These are phyloP conservation scores for Nepenthes alata DNA, from an alignment of 179 eudicot genomes.

Conservation along the genomic window DNA sequence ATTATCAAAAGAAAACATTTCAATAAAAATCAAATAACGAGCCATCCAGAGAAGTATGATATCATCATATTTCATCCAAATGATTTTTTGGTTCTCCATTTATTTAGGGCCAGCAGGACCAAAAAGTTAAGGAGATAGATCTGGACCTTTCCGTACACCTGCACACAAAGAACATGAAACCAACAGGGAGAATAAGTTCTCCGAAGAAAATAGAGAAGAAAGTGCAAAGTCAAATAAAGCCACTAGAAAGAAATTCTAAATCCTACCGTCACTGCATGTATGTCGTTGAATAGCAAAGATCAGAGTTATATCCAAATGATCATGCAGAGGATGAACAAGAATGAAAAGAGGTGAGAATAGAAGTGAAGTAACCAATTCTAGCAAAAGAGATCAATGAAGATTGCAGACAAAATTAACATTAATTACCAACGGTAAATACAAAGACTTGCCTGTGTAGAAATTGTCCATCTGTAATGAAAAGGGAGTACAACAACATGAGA, in stretches of 20 bases:
- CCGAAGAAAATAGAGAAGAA: neutral
- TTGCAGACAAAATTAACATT: neutral
- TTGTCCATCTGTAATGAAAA: conserved; percentile 76
- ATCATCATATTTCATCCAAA: no score
- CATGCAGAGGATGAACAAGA: neutral
- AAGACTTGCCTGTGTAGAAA: conserved; percentile 74
- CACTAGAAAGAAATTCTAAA: conserved; percentile 1
- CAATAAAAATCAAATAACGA: neutral
- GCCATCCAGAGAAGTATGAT: no score
- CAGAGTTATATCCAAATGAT: conserved; percentile 13
- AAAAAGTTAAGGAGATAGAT: neutral
- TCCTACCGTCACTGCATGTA: conserved; percentile 36
- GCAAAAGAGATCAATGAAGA: neutral
- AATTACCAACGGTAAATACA: neutral
- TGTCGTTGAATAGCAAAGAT: neutral
- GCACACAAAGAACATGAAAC: conserved; percentile 16
- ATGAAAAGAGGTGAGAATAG: conserved; percentile 5
- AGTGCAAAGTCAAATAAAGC: neutral
- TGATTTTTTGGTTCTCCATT: no score
- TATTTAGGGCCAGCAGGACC: neutral
- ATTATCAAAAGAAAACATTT: conserved; percentile 1
- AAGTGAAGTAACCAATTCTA: conserved; percentile 4
- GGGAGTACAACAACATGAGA: neutral
- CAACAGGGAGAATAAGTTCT: neutral
- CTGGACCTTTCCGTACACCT: conserved; percentile 92